Evolutionary conservation across 192 early-diverging fungal species (phyloP), one percentile per base, ranked within the genome.

Genomic region (Rhizoclosmatium sp.): DNA sequence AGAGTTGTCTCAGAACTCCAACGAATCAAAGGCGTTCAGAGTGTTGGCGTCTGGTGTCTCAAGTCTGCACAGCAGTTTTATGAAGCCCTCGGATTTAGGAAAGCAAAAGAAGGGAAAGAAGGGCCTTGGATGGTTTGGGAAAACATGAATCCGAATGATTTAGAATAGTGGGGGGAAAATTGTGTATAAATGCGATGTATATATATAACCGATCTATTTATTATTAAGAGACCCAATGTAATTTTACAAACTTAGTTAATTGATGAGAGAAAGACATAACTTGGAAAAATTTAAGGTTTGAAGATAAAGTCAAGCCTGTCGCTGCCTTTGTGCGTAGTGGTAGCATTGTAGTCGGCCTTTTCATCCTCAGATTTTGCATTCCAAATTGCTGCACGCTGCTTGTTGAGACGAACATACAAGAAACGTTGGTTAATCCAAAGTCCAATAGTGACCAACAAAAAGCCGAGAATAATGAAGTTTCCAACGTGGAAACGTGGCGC

Each of bases 291-390:
- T 31, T 45, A 74, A 64, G 59, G 64, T 10, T n/a, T 56, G 51
- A 81, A 81, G 5, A 42, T 4, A 64, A 85, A 90, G 73, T 91
- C 90, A 4, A 91, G 75, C n/a, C 90, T 82, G 58, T 85, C 75
- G 54, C 82, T 87, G 1, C 90, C 90, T 41, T 76, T n/a, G 49
- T 91, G 79, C 4, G 61, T 87, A 2, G 90, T 91, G 31, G 83
- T 91, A 7, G 81, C 78, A 31, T 83, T 46, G 58, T 92, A 92
- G 45, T 84, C 49, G 9, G 75, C 85, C 79, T 86, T 84, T 41
- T 92, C 85, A 7, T 85, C 80, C 3, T 89, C 31, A 31, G 31
- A 31, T 31, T 31, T 31, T 31, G 31, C 31, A 31, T 31, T 31
- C 31, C 31, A 31, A 31, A 31, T 31, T 31, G 31, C 31, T 0